Evolutionary conservation across 495 filamentous ascomycete species (phyloP).

Genomic region (Chaetomium tenue): DNA sequence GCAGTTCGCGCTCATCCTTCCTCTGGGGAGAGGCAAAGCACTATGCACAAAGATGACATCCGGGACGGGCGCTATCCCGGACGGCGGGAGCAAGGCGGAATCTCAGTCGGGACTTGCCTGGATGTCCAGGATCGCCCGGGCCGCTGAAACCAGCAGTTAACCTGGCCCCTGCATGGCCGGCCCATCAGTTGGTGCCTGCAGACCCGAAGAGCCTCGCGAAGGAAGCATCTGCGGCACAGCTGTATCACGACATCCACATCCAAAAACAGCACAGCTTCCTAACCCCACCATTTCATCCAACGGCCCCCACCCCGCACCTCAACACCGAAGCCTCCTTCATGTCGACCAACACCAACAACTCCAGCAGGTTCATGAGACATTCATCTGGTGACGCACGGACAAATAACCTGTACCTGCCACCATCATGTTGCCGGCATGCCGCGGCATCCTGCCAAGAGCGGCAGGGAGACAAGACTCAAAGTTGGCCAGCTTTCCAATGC

Average conservation of each 20-base stretch:
- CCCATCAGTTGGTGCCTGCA: constrained; percentile 17
- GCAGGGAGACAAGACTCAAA: too few species aligned
- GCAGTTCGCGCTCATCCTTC: constrained; percentile 6
- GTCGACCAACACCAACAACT: not conserved
- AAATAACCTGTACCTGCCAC: not conserved
- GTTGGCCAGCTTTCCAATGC: too few species aligned
- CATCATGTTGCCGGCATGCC: not conserved
- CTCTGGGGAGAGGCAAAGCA: not conserved
- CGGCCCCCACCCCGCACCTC: not conserved
- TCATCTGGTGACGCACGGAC: not conserved
- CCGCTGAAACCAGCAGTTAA: constrained; percentile 5
- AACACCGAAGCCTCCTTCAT: not conserved
- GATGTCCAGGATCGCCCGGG: constrained; percentile 13
- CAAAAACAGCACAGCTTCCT: constrained; percentile 21
- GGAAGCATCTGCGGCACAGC: constrained; percentile 23
- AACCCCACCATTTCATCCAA: not conserved
- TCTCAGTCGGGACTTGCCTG: not conserved
- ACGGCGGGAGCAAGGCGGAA: constrained; percentile 15
- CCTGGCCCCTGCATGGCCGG: not conserved
- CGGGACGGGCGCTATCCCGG: constrained; percentile 5
- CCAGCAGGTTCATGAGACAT: not conserved
- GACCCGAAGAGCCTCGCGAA: not conserved
- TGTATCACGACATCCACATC: constrained; percentile 22
- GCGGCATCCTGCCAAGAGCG: not conserved
- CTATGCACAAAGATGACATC: not conserved